phyloP scores from a whole-genome alignment of 2,329 filamentous ascomycete species.

The Exophiala spinifera region DNA sequence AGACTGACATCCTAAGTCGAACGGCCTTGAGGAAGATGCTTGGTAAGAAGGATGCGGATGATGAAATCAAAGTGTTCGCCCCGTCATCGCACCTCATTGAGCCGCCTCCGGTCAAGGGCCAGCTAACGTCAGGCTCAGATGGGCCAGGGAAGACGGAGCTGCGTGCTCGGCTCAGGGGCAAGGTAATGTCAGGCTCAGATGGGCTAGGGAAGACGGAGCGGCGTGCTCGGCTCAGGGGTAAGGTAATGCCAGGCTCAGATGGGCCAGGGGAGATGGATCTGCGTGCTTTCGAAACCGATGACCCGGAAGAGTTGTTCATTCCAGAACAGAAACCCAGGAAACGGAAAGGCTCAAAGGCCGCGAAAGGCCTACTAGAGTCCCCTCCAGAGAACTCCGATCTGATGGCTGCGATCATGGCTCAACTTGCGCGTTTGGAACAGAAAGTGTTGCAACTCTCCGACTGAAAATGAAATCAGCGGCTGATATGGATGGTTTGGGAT shows the following conservation, averaged over 20 bases:
- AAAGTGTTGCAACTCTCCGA: constrained; percentile 1
- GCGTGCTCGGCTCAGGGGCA: too few species aligned
- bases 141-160: too few species aligned
- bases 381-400: background rate
- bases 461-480: constrained; percentile 1
- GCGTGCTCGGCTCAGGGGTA: too few species aligned
- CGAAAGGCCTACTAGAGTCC: background rate
- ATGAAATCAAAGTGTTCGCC: background rate
- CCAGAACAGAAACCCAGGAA: background rate
- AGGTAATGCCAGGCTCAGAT: too few species aligned
- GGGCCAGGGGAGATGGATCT: too few species aligned
- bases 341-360: background rate
- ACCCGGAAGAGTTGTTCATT: background rate
- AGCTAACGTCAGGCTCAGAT: too few species aligned
- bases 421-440: background rate
- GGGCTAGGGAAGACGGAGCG: too few species aligned
- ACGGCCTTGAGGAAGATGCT: background rate
- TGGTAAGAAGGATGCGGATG: background rate
- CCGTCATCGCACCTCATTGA: background rate
- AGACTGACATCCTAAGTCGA: background rate
- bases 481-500: background rate
- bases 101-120: background rate
- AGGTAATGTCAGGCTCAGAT: too few species aligned
- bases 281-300: background rate
- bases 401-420: background rate